phyloP scores from a whole-genome alignment of 1,284 basidiomycete species.

The Melanopsichium pennsylvanicum region DNA sequence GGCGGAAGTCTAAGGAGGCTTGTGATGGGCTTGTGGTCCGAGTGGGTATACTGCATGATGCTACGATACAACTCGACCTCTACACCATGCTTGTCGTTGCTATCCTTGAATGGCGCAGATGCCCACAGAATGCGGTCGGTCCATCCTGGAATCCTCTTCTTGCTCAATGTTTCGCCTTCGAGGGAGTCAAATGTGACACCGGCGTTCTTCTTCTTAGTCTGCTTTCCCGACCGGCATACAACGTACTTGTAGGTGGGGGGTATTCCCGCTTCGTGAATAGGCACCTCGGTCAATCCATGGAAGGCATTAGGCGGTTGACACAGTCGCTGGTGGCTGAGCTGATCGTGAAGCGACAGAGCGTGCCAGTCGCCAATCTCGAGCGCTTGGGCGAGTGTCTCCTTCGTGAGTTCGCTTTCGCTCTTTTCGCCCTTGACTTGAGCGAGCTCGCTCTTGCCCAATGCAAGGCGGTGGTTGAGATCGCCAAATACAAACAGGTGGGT shows the following conservation, averaged over 20 bases:
- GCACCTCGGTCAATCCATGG: constrained; percentile 56
- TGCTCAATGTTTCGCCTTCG: constrained; percentile 67
- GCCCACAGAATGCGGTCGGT: constrained; percentile 92
- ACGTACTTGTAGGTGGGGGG: constrained; percentile 65
- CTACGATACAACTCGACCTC: constrained; percentile 63
- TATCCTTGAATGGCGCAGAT: constrained; percentile 17
- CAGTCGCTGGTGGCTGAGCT: constrained; percentile 50
- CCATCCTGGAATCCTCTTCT: constrained; percentile 86
- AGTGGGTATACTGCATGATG: constrained; percentile 61
- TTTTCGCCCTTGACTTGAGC: constrained; percentile 13
- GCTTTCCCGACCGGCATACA: constrained; percentile 27
- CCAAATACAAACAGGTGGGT: constrained; percentile 65
- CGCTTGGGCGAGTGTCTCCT: constrained; percentile 28
- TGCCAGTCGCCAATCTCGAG: constrained; percentile 51
- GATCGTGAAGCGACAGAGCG: constrained; percentile 54
- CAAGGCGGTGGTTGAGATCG: constrained; percentile 65
- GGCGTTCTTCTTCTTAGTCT: constrained; percentile 35
- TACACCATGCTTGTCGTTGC: constrained; percentile 36
- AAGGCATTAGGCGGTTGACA: constrained; percentile 44
- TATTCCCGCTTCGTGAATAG: constrained; percentile 35
- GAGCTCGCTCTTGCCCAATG: constrained; percentile 41
- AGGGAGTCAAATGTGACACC: constrained; percentile 34
- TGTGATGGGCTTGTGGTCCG: constrained; percentile 66
- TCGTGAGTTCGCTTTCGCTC: constrained; percentile 17
- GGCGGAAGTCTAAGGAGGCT: constrained; percentile 58